phyloP scores from a whole-genome alignment of 2,329 filamentous ascomycete species.

The Parafenestella ontariensis region DNA sequence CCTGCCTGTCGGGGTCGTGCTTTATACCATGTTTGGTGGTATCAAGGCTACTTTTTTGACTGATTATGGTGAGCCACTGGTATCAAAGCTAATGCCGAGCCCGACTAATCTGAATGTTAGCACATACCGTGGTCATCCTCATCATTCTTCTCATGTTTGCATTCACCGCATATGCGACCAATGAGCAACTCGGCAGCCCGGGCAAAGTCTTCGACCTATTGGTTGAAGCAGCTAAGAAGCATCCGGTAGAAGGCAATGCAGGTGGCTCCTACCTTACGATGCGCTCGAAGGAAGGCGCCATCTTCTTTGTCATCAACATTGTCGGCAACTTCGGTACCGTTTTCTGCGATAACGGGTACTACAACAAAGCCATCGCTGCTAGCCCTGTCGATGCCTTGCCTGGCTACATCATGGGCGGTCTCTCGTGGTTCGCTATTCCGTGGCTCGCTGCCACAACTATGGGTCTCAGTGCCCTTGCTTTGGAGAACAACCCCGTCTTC shows the following conservation, averaged over 20 bases:
- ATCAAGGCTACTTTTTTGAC: slow-evolving; percentile 77
- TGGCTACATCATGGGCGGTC: slow-evolving; percentile 84
- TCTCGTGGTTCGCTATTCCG: slow-evolving; percentile 92
- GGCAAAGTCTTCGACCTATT: slow-evolving; percentile 79
- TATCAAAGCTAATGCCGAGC: background rate
- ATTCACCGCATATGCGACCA: slow-evolving; percentile 80
- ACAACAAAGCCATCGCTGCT: slow-evolving; percentile 92
- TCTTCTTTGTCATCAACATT: slow-evolving; percentile 92
- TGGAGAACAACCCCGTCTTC: slow-evolving; percentile 76
- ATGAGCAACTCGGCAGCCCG: slow-evolving; percentile 75
- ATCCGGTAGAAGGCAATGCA: slow-evolving; percentile 81
- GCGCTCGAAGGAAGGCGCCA: slow-evolving; percentile 78
- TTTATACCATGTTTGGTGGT: slow-evolving; percentile 77
- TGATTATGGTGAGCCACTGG: slow-evolving; percentile 63
- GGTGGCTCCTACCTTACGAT: slow-evolving; percentile 87
- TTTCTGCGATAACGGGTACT: slow-evolving; percentile 86
- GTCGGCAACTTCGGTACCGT: slow-evolving; percentile 85
- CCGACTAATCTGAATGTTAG: slow-evolving; percentile 25
- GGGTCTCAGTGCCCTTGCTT: slow-evolving; percentile 79
- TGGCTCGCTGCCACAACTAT: slow-evolving; percentile 90
- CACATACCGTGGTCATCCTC: slow-evolving; percentile 84
- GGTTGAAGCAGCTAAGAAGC: slow-evolving; percentile 68
- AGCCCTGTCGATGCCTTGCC: slow-evolving; percentile 84
- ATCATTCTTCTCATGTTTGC: slow-evolving; percentile 87
- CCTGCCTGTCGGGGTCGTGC: slow-evolving; percentile 78